These are phyloP conservation scores for Pseudogymnoascus sp. DNA, from an alignment of 2,329 filamentous ascomycete genomes.

Conservation along the genomic window DNA sequence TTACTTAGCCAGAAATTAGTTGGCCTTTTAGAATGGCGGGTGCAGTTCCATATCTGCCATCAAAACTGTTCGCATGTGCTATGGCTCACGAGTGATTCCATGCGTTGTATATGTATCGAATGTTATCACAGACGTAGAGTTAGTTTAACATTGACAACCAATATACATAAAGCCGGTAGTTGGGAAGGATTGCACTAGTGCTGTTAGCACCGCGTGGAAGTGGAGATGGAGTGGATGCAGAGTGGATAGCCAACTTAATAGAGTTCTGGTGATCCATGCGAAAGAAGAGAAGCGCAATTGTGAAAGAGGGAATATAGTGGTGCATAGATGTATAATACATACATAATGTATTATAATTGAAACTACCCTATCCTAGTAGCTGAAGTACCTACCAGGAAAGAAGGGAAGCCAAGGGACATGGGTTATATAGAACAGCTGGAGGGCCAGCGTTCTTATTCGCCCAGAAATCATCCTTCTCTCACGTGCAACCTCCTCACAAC, in stretches of 20 bases:
- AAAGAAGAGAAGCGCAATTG: neutral
- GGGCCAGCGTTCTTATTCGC: neutral
- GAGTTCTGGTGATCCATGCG: neutral
- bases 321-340: neutral
- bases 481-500: neutral
- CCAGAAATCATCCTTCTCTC: neutral
- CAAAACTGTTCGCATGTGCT: neutral
- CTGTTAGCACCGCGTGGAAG: neutral
- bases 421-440: neutral
- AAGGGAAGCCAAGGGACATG: neutral
- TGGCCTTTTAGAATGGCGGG: neutral
- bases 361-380: neutral
- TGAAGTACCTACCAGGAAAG: neutral
- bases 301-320: neutral
- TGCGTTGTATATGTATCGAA: neutral
- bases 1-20: neutral
- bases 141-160: neutral
- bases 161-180: neutral
- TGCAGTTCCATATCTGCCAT: neutral
- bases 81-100: neutral
- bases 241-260: neutral
- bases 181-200: neutral
- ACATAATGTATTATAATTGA: neutral
- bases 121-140: neutral
- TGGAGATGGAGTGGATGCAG: neutral